A percentile compares a stretch with the other conserved stretches of the same genome.
Evolutionary conservation across 1,284 basidiomycete species (phyloP).

Genomic region (Ustilago curta): DNA sequence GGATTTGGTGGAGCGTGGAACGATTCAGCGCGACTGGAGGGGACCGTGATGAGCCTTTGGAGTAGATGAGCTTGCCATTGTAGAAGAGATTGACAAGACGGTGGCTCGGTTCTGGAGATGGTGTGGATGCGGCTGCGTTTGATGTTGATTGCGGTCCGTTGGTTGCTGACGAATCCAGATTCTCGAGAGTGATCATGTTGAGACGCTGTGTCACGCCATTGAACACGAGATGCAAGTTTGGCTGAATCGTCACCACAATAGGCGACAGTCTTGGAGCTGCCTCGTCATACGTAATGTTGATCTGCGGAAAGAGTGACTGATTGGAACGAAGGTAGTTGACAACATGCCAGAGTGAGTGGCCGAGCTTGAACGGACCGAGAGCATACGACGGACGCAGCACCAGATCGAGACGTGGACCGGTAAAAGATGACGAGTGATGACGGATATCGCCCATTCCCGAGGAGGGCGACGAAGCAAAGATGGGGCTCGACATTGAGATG

Average conservation of each 20-base stretch:
- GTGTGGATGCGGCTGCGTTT: not conserved
- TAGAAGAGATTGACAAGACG: slow-evolving; percentile 43
- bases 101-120: slow-evolving; percentile 27
- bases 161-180: slow-evolving; percentile 12
- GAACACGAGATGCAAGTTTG: slow-evolving; percentile 48
- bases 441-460: slow-evolving; percentile 11
- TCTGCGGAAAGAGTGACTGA: slow-evolving; percentile 46
- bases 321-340: slow-evolving; percentile 54
- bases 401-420: slow-evolving; percentile 37
- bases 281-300: slow-evolving; percentile 47
- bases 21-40: slow-evolving; percentile 35
- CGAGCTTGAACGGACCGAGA: slow-evolving; percentile 52
- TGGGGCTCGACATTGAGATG: slow-evolving; percentile 43
- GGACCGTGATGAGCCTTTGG: slow-evolving; percentile 13
- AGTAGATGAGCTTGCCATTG: slow-evolving; percentile 44
- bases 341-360: slow-evolving; percentile 55
- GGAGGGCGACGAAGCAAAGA: slow-evolving; percentile 23
- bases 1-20: slow-evolving; percentile 49
- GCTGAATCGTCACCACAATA: slow-evolving; percentile 40
- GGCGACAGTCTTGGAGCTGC: slow-evolving; percentile 32
- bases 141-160: not conserved
- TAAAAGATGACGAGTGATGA: slow-evolving; percentile 31
- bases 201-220: slow-evolving; percentile 40
- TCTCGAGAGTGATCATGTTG: slow-evolving; percentile 48
- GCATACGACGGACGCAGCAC: slow-evolving; percentile 36